phyloP scores from a whole-genome alignment of 176 grass and related monocot species.

The Thinopyrum elongatum region DNA sequence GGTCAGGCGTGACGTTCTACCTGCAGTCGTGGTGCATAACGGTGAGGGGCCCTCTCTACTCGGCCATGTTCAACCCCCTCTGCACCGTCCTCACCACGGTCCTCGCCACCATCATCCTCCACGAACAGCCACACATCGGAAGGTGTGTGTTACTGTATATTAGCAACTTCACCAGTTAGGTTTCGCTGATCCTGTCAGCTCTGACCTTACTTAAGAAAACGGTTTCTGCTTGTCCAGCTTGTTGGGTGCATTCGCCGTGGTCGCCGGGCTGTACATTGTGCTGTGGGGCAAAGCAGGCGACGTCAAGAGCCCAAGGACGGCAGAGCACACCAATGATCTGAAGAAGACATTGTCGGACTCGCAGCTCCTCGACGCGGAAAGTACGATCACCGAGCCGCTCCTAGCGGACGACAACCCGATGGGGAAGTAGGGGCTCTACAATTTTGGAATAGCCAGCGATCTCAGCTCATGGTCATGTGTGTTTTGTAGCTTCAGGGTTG shows the following conservation, averaged over 20 bases:
- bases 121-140: slow-evolving; percentile 61
- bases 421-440: not conserved
- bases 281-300: slow-evolving; percentile 46
- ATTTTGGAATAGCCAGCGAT: not conserved
- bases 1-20: slow-evolving; percentile 66
- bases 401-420: not conserved
- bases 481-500: not conserved
- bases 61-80: slow-evolving; percentile 75
- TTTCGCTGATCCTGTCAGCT: not conserved
- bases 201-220: not conserved
- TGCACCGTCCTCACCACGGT: slow-evolving; percentile 58
- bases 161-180: not conserved
- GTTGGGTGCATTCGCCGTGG: slow-evolving; percentile 25
- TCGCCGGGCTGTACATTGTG: slow-evolving; percentile 36
- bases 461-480: not conserved
- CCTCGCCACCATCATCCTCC: slow-evolving; percentile 37
- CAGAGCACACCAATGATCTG: not conserved
- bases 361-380: not conserved
- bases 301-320: not conserved
- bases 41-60: slow-evolving; percentile 60
- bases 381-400: not conserved
- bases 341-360: not conserved
- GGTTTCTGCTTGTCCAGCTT: slow-evolving; percentile 17
- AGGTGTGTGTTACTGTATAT: slow-evolving; percentile 24
- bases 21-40: slow-evolving; percentile 75